Percentiles rank a stretch among this genome's conserved stretches.
phyloP scores from a whole-genome alignment of 1,139 yeast genomes.

The Saccharomyces hybrid region DNA sequence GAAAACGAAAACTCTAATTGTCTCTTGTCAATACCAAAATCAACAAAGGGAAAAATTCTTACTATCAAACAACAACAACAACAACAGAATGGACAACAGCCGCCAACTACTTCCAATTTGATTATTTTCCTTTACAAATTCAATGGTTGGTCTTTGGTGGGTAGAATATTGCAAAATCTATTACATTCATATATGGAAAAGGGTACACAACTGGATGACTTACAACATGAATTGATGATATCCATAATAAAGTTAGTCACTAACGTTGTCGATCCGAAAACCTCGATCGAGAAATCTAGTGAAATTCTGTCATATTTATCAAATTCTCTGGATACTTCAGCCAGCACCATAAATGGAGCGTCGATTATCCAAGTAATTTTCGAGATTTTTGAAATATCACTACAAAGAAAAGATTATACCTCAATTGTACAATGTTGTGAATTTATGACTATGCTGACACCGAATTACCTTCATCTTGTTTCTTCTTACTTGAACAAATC shows the following conservation, averaged over 20 bases:
- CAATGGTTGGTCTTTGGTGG: conserved; percentile 83
- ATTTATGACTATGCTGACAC: conserved; percentile 44
- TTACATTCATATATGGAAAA: conserved; percentile 36
- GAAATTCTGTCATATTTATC: conserved; percentile 30
- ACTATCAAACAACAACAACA: conserved; percentile 34
- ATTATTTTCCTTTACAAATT: conserved; percentile 67
- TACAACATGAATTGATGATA: conserved; percentile 34
- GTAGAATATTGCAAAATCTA: conserved; percentile 65
- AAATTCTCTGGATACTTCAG: conserved; percentile 29
- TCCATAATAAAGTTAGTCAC: conserved; percentile 49
- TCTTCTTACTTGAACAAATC: conserved; percentile 76
- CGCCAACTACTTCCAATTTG: conserved; percentile 28
- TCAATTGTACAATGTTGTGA: conserved; percentile 44
- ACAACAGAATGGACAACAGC: conserved; percentile 8
- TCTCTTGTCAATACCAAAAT: conserved; percentile 38
- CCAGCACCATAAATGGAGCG: background rate
- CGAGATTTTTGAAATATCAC: conserved; percentile 59
- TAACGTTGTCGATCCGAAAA: conserved; percentile 39
- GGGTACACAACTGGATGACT: conserved; percentile 21
- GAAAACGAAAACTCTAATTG: conserved; percentile 35
- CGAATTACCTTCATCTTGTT: conserved; percentile 54
- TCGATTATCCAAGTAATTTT: conserved; percentile 56
- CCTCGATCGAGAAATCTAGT: conserved; percentile 38
- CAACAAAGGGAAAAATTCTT: conserved; percentile 65
- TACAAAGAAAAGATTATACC: conserved; percentile 46